Conservation (phyloP, 768 basidiomycete species). For the Lactarius akahatsu region DNA sequence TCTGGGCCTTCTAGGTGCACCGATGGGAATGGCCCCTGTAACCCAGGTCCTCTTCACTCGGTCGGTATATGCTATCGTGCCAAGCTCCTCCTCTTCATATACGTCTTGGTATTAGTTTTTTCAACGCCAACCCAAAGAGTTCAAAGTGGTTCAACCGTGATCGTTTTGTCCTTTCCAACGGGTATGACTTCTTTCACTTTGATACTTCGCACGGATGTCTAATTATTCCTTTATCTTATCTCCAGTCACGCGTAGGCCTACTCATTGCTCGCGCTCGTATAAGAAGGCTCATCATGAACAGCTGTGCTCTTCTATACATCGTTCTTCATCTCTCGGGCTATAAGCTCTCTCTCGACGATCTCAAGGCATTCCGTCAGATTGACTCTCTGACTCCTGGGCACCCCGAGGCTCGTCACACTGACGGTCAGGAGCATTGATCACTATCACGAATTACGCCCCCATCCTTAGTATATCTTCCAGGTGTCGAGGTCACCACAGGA, state of each 20-base stretch:
- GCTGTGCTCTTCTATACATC: slow-evolving; percentile 92
- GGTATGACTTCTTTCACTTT: slow-evolving; percentile 48
- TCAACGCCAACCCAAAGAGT: slow-evolving; percentile 86
- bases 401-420: slow-evolving; percentile 74
- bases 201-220: slow-evolving; percentile 3
- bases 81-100: slow-evolving; percentile 11
- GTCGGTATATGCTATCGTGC: slow-evolving; percentile 49
- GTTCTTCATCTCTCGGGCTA: slow-evolving; percentile 90
- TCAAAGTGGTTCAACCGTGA: slow-evolving; percentile 96
- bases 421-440: slow-evolving; percentile 41
- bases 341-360: slow-evolving; percentile 87
- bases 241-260: slow-evolving; percentile 70
- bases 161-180: slow-evolving; percentile 95
- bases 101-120: slow-evolving; percentile 51
- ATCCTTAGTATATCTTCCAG: slow-evolving; percentile 35
- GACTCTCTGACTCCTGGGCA: slow-evolving; percentile 91
- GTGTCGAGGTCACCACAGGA: slow-evolving; percentile 91
- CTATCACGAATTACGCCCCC: slow-evolving; percentile 17
- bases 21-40: slow-evolving; percentile 89
- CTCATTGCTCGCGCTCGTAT: not conserved
- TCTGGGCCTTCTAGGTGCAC: slow-evolving; percentile 58
- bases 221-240: slow-evolving; percentile 23
- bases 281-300: slow-evolving; percentile 33
- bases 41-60: slow-evolving; percentile 79
- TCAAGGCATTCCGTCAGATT: slow-evolving; percentile 90